These are phyloP conservation scores for Mortierella sp. DNA, from an alignment of 371 early-diverging fungal genomes.

Conservation along the genomic window DNA sequence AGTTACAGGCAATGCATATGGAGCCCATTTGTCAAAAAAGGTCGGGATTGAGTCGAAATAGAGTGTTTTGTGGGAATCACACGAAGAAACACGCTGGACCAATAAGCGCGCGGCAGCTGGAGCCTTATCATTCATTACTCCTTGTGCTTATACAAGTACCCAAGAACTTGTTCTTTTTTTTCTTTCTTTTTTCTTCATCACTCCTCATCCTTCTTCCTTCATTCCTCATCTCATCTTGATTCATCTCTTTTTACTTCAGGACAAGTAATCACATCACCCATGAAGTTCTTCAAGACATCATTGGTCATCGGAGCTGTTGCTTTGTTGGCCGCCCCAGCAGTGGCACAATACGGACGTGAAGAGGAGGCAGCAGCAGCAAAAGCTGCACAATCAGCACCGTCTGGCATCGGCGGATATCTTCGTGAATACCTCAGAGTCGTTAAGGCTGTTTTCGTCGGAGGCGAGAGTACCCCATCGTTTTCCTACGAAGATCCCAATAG, in stretches of 20 bases:
- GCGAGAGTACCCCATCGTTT: not conserved
- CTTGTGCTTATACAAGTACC: not conserved
- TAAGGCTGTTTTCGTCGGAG: slow-evolving; percentile 33
- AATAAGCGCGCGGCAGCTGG: not conserved
- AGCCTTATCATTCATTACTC: not conserved
- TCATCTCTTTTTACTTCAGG: slow-evolving; percentile 5
- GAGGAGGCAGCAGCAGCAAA: slow-evolving; percentile 19
- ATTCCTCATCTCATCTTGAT: slow-evolving; percentile 2
- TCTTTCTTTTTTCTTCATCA: not conserved
- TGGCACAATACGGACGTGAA: slow-evolving; percentile 35
- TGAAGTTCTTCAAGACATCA: slow-evolving; percentile 51
- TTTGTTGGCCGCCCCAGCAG: slow-evolving; percentile 28
- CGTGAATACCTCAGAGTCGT: not conserved
- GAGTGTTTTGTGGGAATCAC: slow-evolving; percentile 8
- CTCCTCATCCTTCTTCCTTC: slow-evolving; percentile 4
- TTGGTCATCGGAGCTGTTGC: slow-evolving; percentile 40
- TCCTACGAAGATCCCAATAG: slow-evolving; percentile 16
- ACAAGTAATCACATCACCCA: slow-evolving; percentile 9
- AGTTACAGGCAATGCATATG: not conserved
- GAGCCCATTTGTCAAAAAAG: slow-evolving; percentile 1
- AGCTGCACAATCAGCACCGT: not conserved
- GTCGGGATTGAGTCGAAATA: not conserved
- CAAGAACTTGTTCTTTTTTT: not conserved
- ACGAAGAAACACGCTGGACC: slow-evolving; percentile 11
- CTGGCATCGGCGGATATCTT: not conserved